These are phyloP conservation scores for Malus sylvestris DNA, from an alignment of 306 rosid species.

Conservation along the genomic window DNA sequence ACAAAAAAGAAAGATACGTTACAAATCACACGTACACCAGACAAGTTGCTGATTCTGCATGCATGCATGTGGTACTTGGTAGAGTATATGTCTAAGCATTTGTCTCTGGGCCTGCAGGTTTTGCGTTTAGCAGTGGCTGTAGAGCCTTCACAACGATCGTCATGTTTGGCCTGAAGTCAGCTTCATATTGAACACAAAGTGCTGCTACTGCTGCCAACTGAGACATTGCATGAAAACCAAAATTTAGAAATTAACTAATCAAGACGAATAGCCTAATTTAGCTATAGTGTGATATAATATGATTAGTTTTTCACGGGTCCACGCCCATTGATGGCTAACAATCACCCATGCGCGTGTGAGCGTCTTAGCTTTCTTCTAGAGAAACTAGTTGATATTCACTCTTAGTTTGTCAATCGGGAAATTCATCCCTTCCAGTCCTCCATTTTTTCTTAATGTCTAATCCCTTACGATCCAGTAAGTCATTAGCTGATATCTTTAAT, in stretches of 20 bases:
- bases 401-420: background rate
- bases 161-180: constrained; percentile 98
- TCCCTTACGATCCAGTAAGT: background rate
- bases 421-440: background rate
- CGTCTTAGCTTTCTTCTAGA: too few relatives aligned
- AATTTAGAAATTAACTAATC: background rate
- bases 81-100: constrained; percentile 26
- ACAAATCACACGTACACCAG: constrained; percentile 18
- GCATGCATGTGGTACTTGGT: background rate
- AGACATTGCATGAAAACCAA: constrained; percentile 12
- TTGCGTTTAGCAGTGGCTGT: constrained; percentile 86
- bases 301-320: too few relatives aligned
- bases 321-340: background rate
- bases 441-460: background rate
- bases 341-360: background rate
- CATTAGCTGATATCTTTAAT: background rate
- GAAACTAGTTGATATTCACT: background rate
- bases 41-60: background rate
- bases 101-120: constrained; percentile 67
- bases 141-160: constrained; percentile 94
- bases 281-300: background rate
- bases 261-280: background rate
- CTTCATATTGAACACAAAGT: constrained; percentile 93
- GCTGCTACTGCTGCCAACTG: constrained; percentile 99
- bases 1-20: background rate